These are phyloP conservation scores for Paradendryphiella salina DNA, from an alignment of 2,329 filamentous ascomycete genomes.

Conservation along the genomic window DNA sequence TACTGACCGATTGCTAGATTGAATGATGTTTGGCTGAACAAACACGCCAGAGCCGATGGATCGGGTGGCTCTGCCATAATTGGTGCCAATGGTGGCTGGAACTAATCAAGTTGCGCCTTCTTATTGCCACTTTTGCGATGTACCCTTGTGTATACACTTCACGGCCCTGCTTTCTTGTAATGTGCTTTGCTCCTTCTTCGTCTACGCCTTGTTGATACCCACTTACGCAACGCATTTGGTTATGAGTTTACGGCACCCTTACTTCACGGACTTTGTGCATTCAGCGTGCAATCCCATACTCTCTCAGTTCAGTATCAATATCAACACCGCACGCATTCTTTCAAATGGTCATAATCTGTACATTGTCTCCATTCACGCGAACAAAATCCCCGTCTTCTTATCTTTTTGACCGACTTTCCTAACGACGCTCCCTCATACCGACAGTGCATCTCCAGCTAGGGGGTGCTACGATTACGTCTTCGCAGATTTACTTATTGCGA, in stretches of 20 bases:
- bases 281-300: not conserved
- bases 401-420: not conserved
- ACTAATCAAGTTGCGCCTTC: slow-evolving; percentile 6
- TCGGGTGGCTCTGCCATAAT: slow-evolving; percentile 28
- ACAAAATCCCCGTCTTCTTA: not conserved
- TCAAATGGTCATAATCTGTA: not conserved
- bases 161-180: slow-evolving; percentile 12
- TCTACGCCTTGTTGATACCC: slow-evolving; percentile 18
- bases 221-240: slow-evolving; percentile 4
- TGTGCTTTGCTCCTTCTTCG: not conserved
- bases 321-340: slow-evolving; percentile 1
- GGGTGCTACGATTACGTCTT: slow-evolving; percentile 50
- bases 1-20: slow-evolving; percentile 53
- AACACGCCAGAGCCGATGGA: slow-evolving; percentile 28
- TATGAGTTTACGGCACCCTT: not conserved
- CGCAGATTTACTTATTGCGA: slow-evolving; percentile 53
- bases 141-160: slow-evolving; percentile 22
- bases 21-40: slow-evolving; percentile 69
- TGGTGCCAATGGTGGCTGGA: slow-evolving; percentile 23
- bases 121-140: slow-evolving; percentile 7
- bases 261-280: not conserved
- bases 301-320: not conserved
- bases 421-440: not conserved
- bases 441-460: slow-evolving; percentile 11
- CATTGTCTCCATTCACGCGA: not conserved